Conservation (phyloP, 768 basidiomycete genomes). For the Calvatia gigantea region DNA sequence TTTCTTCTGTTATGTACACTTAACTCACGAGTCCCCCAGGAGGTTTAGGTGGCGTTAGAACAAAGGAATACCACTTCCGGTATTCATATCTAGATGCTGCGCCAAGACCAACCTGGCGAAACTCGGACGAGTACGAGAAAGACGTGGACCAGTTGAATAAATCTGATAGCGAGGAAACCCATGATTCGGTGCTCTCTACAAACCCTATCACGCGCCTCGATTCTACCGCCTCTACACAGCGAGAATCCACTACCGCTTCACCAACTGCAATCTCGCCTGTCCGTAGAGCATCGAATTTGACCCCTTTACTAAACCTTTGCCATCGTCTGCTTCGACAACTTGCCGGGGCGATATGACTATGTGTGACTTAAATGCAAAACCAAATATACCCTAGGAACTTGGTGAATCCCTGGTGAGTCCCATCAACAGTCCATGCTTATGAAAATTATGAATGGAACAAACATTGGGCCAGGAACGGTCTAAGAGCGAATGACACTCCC, state of each 20-base stretch:
- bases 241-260: background rate
- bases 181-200: background rate
- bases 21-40: background rate
- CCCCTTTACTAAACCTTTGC: background rate
- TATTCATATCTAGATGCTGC: background rate
- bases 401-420: background rate
- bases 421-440: constrained; percentile 1
- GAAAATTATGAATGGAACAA: constrained; percentile 3
- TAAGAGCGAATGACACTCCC: background rate
- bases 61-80: constrained; percentile 11
- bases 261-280: background rate
- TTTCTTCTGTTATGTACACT: background rate
- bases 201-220: background rate
- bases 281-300: background rate
- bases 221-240: background rate
- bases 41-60: background rate
- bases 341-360: background rate
- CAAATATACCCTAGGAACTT: background rate
- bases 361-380: background rate
- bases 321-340: background rate
- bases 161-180: background rate
- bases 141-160: constrained; percentile 3
- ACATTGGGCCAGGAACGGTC: background rate
- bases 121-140: constrained; percentile 1
- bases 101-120: background rate